Percentiles rank a stretch among this genome's conserved stretches.
Evolutionary conservation across 2,329 filamentous ascomycete species (phyloP).

Genomic region (Paecilomyces sp.): DNA sequence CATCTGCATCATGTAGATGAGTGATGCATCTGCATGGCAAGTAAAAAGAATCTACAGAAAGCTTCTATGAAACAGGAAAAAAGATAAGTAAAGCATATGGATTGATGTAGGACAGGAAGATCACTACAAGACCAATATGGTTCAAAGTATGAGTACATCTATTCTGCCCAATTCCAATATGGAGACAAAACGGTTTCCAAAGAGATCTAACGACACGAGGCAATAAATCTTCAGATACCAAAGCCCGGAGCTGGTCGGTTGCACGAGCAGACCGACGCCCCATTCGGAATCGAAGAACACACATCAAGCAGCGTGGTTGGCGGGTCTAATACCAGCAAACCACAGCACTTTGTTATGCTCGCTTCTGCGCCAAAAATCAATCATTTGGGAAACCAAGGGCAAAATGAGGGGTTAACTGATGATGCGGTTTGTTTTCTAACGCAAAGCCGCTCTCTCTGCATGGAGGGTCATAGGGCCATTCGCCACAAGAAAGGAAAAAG

Average conservation of each 20-base stretch:
- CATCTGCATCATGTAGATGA: neutral
- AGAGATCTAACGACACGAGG: conserved; percentile 2
- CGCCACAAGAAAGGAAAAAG: neutral
- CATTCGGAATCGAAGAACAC: neutral
- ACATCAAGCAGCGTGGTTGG: neutral
- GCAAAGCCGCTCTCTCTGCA: neutral
- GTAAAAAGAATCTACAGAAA: neutral
- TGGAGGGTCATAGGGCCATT: neutral
- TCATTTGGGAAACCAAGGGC: neutral
- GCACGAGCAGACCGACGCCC: neutral
- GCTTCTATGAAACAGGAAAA: neutral
- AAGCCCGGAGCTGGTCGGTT: neutral
- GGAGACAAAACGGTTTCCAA: conserved; percentile 1
- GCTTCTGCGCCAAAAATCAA: neutral
- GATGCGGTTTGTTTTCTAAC: neutral
- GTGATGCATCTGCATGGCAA: neutral
- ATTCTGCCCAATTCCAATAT: conserved; percentile 19
- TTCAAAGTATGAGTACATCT: conserved; percentile 27
- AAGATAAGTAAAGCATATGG: neutral
- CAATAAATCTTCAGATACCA: conserved; percentile 4
- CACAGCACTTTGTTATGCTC: neutral
- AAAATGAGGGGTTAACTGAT: neutral
- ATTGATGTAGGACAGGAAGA: neutral
- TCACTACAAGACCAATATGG: neutral
- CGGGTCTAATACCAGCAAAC: neutral